Base-by-base conservation (phyloP, 495 filamentous ascomycete species). In the Cercophora sp. region DNA sequence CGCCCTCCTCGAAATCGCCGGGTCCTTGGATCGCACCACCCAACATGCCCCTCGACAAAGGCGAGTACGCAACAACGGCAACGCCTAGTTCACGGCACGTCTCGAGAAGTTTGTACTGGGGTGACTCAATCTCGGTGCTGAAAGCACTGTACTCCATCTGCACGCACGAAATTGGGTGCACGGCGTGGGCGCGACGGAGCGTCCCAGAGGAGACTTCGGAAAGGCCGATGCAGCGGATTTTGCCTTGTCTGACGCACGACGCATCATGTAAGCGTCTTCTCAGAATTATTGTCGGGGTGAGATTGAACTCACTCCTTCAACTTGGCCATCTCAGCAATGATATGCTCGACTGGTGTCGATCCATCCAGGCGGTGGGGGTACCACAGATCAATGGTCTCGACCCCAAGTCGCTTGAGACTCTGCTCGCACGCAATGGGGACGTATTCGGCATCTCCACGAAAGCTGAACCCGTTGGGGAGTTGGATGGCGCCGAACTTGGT, bases 61-160 rank as follows among this genome's bases (percentile, higher is more conserved):
- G 68, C 2, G 60, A 63, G 59, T 77, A 76, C 9, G 88, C 90
- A 25, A 92, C 64, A 19, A 95, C 57, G 1, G 88, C 87, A 60
- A 89, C 85, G 34, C 75, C 70, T n/a, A 88, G 75, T 63, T 65
- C 62, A 11, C 52, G 53, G 49, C 62, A 65, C 3, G 57, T 56
- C 89, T 32, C 19, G 3, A 51, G 19, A 5, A 51, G 10, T 8
- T 39, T 16, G 35, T 40, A 5, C 19, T 22, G 2, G 22, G 13
- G 1, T 4, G 20, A 23, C 39, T 64, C 58, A 23, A 61, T 57
- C 35, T 65, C 62, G 27, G 39, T 32, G 13, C 34, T 26, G 44
- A 60, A 59, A 25, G 57, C 42, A 42, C 46, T 54, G 54, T 62
- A 59, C 47, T 65, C 62, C 37, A 58, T 51, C 49, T 65, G 59